phyloP scores from a whole-genome alignment of 2,329 filamentous ascomycete species.

The Sporothrix curviconia region DNA sequence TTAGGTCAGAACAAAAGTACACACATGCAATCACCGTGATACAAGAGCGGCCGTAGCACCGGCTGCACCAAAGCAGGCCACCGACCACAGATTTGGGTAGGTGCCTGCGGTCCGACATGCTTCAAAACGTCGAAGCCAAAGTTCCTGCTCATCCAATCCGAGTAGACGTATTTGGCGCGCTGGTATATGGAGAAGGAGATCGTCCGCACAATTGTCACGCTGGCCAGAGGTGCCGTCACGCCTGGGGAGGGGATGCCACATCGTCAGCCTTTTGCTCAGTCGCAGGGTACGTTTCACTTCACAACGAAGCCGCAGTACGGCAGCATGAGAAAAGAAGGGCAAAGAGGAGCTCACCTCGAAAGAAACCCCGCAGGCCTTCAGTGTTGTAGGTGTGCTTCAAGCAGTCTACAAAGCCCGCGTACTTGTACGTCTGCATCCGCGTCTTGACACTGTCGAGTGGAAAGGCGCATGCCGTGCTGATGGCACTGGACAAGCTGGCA shows the following conservation, averaged over 20 bases:
- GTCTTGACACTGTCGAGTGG: conserved; percentile 86
- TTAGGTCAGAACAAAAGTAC: conserved; percentile 20
- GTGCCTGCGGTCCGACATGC: conserved; percentile 65
- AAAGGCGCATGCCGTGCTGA: conserved; percentile 75
- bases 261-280: too few species aligned
- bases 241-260: conserved; percentile 40
- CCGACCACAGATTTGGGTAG: conserved; percentile 65
- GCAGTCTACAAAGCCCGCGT: conserved; percentile 66
- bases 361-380: conserved; percentile 71
- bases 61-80: conserved; percentile 69
- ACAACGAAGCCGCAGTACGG: conserved; percentile 20
- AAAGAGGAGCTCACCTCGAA: conserved; percentile 55
- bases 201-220: conserved; percentile 34
- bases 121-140: conserved; percentile 63
- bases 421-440: conserved; percentile 81
- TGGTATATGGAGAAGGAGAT: conserved; percentile 54
- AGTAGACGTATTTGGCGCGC: conserved; percentile 66
- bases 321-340: conserved; percentile 5
- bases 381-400: conserved; percentile 67
- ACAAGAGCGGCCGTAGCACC: conserved; percentile 69
- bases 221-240: conserved; percentile 69
- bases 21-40: conserved; percentile 74
- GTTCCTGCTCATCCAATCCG: conserved; percentile 62
- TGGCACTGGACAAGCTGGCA: conserved; percentile 67
- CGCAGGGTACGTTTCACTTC: too few species aligned